Percentiles rank a stretch among this genome's conserved stretches.
Conservation (phyloP, 352 stramenopile species). For the Globisporangium paddicum region DNA sequence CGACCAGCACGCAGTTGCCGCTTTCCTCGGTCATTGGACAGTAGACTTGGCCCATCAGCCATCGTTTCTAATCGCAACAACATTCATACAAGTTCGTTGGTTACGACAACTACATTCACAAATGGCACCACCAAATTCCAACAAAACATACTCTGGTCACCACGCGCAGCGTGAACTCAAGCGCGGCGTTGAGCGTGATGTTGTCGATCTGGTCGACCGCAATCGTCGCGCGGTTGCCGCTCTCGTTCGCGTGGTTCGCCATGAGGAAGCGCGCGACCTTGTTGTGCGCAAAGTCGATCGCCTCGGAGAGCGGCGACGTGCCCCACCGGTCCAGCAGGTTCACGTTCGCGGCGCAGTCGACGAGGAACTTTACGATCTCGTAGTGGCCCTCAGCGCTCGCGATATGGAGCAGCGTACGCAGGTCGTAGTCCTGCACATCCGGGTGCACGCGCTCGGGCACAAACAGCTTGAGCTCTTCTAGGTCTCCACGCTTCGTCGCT, state of each 20-base stretch:
- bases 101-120: neutral
- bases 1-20: slow-evolving; percentile 54
- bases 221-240: slow-evolving; percentile 48
- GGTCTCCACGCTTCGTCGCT: slow-evolving; percentile 46
- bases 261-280: slow-evolving; percentile 63
- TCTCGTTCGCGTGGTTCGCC: slow-evolving; percentile 56
- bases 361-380: slow-evolving; percentile 51
- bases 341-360: slow-evolving; percentile 66
- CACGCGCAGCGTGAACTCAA: slow-evolving; percentile 66
- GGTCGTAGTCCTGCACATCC: slow-evolving; percentile 73
- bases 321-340: slow-evolving; percentile 79
- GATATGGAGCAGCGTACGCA: slow-evolving; percentile 67
- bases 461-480: slow-evolving; percentile 39
- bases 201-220: slow-evolving; percentile 60
- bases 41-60: slow-evolving; percentile 72
- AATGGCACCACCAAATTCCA: neutral
- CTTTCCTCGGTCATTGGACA: slow-evolving; percentile 59
- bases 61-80: slow-evolving; percentile 45
- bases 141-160: slow-evolving; percentile 42
- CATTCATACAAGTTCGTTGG: neutral
- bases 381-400: slow-evolving; percentile 66
- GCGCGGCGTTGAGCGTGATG: slow-evolving; percentile 40
- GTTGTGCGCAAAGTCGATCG: slow-evolving; percentile 77
- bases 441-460: slow-evolving; percentile 55
- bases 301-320: slow-evolving; percentile 66